Evolutionary conservation across 768 basidiomycete species (phyloP).

Genomic region (Kockovaella imperatae): DNA sequence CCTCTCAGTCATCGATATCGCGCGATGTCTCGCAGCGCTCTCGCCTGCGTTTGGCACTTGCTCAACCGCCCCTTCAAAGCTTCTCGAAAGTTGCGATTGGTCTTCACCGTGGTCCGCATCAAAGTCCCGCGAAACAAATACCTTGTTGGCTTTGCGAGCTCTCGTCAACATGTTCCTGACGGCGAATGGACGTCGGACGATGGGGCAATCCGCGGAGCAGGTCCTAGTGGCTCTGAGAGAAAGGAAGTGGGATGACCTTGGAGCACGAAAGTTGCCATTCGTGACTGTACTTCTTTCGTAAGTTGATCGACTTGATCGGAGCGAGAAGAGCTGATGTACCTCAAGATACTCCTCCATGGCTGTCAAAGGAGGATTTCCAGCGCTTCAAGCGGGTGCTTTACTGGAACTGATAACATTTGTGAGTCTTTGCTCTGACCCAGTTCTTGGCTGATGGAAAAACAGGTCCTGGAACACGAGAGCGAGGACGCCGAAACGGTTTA

Average conservation of each 20-base stretch:
- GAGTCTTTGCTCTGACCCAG: conserved; percentile 3
- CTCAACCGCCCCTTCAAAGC: conserved; percentile 50
- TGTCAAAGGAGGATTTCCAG: conserved; percentile 16
- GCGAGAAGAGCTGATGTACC: background rate
- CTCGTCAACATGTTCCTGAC: conserved; percentile 68
- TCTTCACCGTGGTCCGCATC: conserved; percentile 51
- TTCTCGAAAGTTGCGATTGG: conserved; percentile 68
- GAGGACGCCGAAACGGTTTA: conserved; percentile 38
- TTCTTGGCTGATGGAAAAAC: background rate
- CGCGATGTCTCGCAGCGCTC: conserved; percentile 63
- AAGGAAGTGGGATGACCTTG: conserved; percentile 56
- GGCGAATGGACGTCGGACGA: conserved; percentile 23
- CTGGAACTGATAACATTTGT: conserved; percentile 30
- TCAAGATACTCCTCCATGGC: conserved; percentile 37
- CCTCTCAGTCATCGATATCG: conserved; percentile 69
- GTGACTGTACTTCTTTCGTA: conserved; percentile 85
- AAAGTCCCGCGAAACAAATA: conserved; percentile 76
- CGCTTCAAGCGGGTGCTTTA: conserved; percentile 9
- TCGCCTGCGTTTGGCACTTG: conserved; percentile 51
- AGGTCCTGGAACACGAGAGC: conserved; percentile 39
- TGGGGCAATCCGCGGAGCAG: conserved; percentile 11
- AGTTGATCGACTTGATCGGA: conserved; percentile 38
- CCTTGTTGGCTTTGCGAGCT: conserved; percentile 67
- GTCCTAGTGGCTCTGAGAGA: conserved; percentile 49
- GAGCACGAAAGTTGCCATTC: conserved; percentile 65